phyloP scores from a whole-genome alignment of 345 rosid species.

The Kernera saxatilis region DNA sequence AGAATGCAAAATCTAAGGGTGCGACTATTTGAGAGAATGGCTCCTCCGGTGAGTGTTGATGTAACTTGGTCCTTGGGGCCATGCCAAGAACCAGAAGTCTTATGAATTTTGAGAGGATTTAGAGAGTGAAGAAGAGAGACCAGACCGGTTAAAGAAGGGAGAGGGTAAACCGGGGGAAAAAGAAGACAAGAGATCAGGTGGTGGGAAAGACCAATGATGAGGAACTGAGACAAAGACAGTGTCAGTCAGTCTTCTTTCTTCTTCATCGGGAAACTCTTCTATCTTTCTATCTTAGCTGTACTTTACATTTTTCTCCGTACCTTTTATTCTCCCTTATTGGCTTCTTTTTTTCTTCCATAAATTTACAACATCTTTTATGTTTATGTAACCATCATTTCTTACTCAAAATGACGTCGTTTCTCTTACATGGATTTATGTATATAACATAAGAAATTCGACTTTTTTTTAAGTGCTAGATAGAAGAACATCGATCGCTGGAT shows the following conservation, averaged over 20 bases:
- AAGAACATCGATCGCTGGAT: neutral
- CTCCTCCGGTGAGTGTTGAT: too few species aligned
- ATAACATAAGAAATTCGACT: neutral
- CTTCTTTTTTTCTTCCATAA: neutral
- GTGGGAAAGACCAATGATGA: slow-evolving; percentile 37
- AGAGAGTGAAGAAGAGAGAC: neutral
- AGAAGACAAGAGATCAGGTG: slow-evolving; percentile 34
- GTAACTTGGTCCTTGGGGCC: too few species aligned
- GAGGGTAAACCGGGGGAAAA: slow-evolving; percentile 15
- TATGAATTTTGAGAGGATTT: too few species aligned
- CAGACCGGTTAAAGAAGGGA: slow-evolving; percentile 10
- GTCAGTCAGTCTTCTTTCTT: neutral
- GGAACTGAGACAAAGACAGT: slow-evolving; percentile 25
- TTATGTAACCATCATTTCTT: too few species aligned
- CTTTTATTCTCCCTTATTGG: slow-evolving; percentile 16
- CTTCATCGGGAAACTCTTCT: slow-evolving; percentile 27
- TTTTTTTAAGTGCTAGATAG: neutral
- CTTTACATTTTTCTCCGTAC: slow-evolving; percentile 36
- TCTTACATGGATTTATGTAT: neutral
- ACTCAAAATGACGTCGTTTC: neutral
- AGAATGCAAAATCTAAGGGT: too few species aligned
- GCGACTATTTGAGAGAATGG: too few species aligned
- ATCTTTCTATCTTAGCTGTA: slow-evolving; percentile 26
- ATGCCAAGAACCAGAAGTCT: too few species aligned
- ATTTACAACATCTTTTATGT: too few species aligned